Base-by-base conservation (phyloP, 1,139 yeast genomes). In the Scheffersomyces quercinus region DNA sequence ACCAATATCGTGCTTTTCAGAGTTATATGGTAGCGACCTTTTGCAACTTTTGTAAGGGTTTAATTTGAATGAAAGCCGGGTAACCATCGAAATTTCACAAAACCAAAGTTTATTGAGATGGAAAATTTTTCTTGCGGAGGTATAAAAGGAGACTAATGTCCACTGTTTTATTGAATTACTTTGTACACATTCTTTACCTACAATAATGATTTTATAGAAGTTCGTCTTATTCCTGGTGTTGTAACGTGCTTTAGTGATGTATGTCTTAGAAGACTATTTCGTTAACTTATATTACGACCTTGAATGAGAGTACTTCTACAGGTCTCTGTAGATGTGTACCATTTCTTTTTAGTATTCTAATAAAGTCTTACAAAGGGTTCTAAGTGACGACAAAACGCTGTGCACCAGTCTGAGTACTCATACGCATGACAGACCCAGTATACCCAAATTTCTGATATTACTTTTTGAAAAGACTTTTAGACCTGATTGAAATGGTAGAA, bases 341-440 rank as follows among this genome's bases (percentile, higher is more conserved):
- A 9, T 12, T 2, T 14, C 12, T 5, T 12, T 31, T n/a, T 7
- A 11, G 12, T n/a, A 29, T 7, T 29, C 30, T 13, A 13, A 11
- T 14, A 5, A 12, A 31, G 34, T 31, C 20, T 31, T 16, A 12
- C 14, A 11, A 31, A 39, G 35, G 36, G 31, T 26, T 26, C 37
- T 44, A 59, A 40, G 64, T 67, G 76, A 70, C 58, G 75, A 70
- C 75, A 68, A 68, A 64, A 68, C 73, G 77, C 77, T 71, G 77
- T 71, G 77, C 77, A 71, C 77, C 77, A 71, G 76, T 70, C 77
- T 70, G 77, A 71, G 71, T 67, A 68, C 74, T 68, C 72, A 58
- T 55, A 44, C 59, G 48, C 59, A 70, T 71, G 77, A 71, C 61
- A 70, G 77, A 71, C 70, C 66, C 67, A 69, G 75, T 71, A 70